Evolutionary conservation across 306 rosid genomes (phyloP).

Genomic region (Trifolium subterraneum): DNA sequence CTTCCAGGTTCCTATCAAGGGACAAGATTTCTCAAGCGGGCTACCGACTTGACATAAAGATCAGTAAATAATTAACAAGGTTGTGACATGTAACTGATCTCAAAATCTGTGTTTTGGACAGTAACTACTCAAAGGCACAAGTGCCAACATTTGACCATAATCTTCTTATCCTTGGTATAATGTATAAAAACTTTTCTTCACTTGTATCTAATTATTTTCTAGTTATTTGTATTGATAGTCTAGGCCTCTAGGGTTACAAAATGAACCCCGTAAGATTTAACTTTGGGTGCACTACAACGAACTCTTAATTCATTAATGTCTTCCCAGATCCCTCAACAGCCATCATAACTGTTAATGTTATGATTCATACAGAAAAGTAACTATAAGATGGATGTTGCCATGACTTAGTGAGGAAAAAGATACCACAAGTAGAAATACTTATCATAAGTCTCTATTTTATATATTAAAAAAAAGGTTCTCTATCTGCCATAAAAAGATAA

Average conservation of each 20-base stretch:
- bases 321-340: slow-evolving; percentile 6
- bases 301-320: not conserved
- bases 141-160: not conserved
- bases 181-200: slow-evolving; percentile 20
- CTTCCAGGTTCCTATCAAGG: too few species aligned
- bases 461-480: not conserved
- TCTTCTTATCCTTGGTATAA: slow-evolving; percentile 3
- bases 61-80: not conserved
- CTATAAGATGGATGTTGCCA: slow-evolving; percentile 20
- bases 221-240: slow-evolving; percentile 24
- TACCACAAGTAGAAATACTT: not conserved
- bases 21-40: slow-evolving; percentile 4
- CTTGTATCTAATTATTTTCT: not conserved
- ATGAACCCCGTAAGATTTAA: not conserved
- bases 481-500: slow-evolving; percentile 18
- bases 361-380: not conserved
- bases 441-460: not conserved
- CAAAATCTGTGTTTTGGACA: not conserved
- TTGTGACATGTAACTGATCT: not conserved
- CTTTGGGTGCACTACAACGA: not conserved
- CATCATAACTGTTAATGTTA: not conserved
- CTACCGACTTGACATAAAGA: not conserved
- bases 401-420: slow-evolving; percentile 11
- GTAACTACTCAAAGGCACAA: not conserved
- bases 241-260: not conserved